phyloP scores from a whole-genome alignment of 2,329 filamentous ascomycete species.

The Trichoderma sp. region DNA sequence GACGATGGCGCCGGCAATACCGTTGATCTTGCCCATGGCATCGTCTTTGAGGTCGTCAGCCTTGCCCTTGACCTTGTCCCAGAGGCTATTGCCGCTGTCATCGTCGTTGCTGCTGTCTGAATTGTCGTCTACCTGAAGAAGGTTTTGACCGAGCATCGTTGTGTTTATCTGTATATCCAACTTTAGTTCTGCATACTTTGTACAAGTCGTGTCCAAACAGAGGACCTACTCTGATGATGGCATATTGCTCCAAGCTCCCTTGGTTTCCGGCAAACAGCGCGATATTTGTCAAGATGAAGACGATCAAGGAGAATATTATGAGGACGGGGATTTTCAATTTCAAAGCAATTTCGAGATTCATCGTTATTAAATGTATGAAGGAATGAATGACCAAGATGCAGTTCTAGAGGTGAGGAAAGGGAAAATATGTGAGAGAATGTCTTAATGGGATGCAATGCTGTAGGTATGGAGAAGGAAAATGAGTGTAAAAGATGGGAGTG shows the following conservation, averaged over 20 bases:
- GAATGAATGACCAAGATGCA: neutral
- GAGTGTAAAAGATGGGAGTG: neutral
- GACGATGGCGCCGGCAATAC: conserved; percentile 39
- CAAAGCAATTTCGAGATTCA: conserved; percentile 21
- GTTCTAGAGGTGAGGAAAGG: neutral
- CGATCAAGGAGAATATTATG: conserved; percentile 37
- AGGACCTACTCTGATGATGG: conserved; percentile 39
- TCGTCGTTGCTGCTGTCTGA: conserved; percentile 27
- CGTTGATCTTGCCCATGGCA: conserved; percentile 38
- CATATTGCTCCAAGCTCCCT: conserved; percentile 43
- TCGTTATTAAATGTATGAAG: conserved; percentile 13
- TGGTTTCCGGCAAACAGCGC: conserved; percentile 41
- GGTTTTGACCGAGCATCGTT: conserved; percentile 37
- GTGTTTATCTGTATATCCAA: conserved; percentile 34
- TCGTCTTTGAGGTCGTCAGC: conserved; percentile 33
- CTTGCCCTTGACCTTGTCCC: conserved; percentile 32
- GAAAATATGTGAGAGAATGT: neutral
- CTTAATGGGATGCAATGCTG: neutral
- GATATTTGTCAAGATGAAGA: conserved; percentile 39
- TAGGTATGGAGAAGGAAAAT: neutral
- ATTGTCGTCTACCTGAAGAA: conserved; percentile 27
- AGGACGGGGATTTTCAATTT: conserved; percentile 36
- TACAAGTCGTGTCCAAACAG: too few relatives aligned
- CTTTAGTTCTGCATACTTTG: neutral
- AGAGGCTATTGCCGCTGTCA: conserved; percentile 25